These are phyloP conservation scores for Lactifluus piperatus DNA, from an alignment of 768 basidiomycete species.

Conservation along the genomic window DNA sequence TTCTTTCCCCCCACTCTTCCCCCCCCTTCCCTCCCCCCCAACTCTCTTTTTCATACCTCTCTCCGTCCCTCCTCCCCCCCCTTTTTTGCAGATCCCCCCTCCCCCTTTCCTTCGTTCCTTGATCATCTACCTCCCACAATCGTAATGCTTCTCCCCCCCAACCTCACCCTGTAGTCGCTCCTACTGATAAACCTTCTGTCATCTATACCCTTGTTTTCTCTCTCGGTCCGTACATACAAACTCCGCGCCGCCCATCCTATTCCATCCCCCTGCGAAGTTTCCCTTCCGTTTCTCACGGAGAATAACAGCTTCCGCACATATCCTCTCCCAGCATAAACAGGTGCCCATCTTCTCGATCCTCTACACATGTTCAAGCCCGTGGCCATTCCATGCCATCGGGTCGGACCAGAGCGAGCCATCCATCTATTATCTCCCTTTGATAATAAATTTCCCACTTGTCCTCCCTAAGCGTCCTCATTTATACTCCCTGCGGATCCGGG, in stretches of 20 bases:
- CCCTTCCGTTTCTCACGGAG: constrained; percentile 8
- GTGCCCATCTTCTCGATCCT: not conserved
- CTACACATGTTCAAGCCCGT: not conserved
- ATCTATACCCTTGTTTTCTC: not conserved
- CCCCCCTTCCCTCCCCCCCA: not conserved
- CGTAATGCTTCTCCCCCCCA: not conserved
- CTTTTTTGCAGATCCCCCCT: constrained; percentile 3
- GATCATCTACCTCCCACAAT: not conserved
- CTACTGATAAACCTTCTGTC: not conserved
- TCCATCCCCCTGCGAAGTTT: not conserved
- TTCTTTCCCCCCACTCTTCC: not conserved
- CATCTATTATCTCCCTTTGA: not conserved
- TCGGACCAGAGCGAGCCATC: not conserved
- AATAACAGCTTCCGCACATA: not conserved
- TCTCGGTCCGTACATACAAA: not conserved
- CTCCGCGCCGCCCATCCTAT: not conserved
- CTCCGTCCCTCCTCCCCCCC: not conserved
- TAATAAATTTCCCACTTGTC: not conserved
- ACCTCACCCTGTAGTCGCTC: too few species aligned
- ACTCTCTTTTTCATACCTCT: not conserved
- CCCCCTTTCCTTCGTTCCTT: not conserved
- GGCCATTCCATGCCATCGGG: not conserved
- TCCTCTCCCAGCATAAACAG: not conserved
- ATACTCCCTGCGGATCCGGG: not conserved
- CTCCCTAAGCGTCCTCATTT: not conserved